Base-by-base conservation (phyloP, 805 yeast genomes). In the Pichia kluyveri region DNA sequence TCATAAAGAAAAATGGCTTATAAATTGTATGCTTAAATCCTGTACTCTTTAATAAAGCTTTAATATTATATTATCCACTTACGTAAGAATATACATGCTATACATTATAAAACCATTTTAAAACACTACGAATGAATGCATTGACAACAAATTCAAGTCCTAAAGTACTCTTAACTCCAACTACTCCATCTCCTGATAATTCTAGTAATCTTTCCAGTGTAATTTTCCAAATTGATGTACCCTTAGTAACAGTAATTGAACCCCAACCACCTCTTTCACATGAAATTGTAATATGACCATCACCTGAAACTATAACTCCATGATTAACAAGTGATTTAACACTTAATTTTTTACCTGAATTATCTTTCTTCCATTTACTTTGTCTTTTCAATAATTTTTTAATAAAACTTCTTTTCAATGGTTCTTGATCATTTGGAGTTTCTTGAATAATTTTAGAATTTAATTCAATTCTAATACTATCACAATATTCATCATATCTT, bases 401-500 rank as follows among this genome's bases (percentile, higher is more conserved):
- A 15, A 34, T 34, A 15, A 34, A 34, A 34, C 37, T 34, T 34
- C 37, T 12, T 15, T 34, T 34, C 8, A 15, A 14, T 15, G 37
- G 37, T 15, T 34, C 37, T 34, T 12, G 17, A 14, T 34, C 32
- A 30, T 3, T 10, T 30, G 11, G 14, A 11, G 10, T 34, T 34
- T 34, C 37, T 14, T 34, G 15, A 34, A 34, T 34, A 9, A 34
- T 15, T 15, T 34, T 34, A 15, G 17, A 14, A 34, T 15, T 34
- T 8, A 37, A 9, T 37, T 37, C 39, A 9, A 6, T 37, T 6
- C 15, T n/a, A 12, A 48, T 45, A 10, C 4, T 38, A 11, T 54
- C 57, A 51, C 72, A 70, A 53, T 76, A 78, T 45, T 75, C 79
- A 9, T 55, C 48, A 45, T 75, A 68, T 47, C 74, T 72, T 41